Percentiles rank a stretch among this genome's conserved stretches.
Evolutionary conservation across 1,284 basidiomycete genomes (phyloP).

Genomic region (Moniliella sp.): DNA sequence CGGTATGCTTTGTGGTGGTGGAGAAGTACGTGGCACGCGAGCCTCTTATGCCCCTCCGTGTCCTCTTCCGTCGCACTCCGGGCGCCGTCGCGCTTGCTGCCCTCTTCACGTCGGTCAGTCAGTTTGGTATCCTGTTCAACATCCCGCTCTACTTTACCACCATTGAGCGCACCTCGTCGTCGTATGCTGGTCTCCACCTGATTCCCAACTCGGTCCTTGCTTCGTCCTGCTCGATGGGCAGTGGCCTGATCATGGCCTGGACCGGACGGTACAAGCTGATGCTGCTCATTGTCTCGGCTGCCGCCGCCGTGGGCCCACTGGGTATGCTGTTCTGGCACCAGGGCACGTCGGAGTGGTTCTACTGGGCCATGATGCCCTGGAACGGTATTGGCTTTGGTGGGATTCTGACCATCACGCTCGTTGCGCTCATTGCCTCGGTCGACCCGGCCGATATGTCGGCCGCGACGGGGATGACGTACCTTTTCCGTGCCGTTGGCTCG

Average conservation of each 20-base stretch:
- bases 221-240: constrained; percentile 32
- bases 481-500: constrained; percentile 35
- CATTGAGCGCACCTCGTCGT: constrained; percentile 30
- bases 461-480: constrained; percentile 33
- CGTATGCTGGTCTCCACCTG: constrained; percentile 32
- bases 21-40: constrained; percentile 37
- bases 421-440: constrained; percentile 33
- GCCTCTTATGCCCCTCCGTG: constrained; percentile 33
- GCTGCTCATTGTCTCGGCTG: constrained; percentile 24
- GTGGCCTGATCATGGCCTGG: constrained; percentile 34
- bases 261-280: constrained; percentile 32
- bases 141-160: constrained; percentile 33
- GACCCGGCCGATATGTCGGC: constrained; percentile 33
- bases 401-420: constrained; percentile 32
- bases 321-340: constrained; percentile 34
- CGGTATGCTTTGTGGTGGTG: constrained; percentile 39
- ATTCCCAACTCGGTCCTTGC: constrained; percentile 34
- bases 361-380: constrained; percentile 30
- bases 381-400: constrained; percentile 31
- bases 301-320: constrained; percentile 31
- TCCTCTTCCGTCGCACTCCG: constrained; percentile 34
- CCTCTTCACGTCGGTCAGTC: constrained; percentile 35
- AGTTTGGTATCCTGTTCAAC: constrained; percentile 34
- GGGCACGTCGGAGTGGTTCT: constrained; percentile 22
- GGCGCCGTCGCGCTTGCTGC: constrained; percentile 33